Evolutionary conservation across 192 early-diverging fungal species (phyloP).

Genomic region (Endogone sp.): DNA sequence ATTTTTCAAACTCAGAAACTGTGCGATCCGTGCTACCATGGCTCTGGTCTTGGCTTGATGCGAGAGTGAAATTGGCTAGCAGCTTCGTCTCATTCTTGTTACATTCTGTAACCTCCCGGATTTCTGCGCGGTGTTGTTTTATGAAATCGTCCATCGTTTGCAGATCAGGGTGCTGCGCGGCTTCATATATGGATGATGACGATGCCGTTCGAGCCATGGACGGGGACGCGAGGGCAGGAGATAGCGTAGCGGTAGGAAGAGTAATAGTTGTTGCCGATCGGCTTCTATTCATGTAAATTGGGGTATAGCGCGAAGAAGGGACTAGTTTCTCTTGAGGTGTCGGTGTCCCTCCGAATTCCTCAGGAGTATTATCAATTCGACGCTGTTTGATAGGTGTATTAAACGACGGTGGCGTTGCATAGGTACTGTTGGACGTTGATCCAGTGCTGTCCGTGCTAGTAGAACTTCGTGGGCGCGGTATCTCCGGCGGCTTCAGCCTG

Average conservation of each 20-base stretch:
- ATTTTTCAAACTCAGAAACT: constrained; percentile 19
- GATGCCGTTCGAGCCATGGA: not conserved
- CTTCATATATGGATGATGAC: not conserved
- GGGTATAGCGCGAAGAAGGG: not conserved
- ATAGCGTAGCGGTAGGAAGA: not conserved
- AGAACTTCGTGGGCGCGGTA: not conserved
- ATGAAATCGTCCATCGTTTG: constrained; percentile 53
- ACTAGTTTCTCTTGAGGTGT: not conserved
- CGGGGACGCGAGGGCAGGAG: not conserved
- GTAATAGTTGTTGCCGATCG: not conserved
- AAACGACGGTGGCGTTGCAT: not conserved
- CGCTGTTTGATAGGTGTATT: not conserved
- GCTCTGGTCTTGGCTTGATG: constrained; percentile 32
- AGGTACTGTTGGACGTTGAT: not conserved
- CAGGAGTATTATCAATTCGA: not conserved
- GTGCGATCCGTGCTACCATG: not conserved
- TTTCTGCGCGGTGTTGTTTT: constrained; percentile 58
- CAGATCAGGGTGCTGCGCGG: not conserved
- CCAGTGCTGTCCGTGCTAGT: not conserved
- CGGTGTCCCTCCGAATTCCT: not conserved
- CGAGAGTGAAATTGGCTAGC: constrained; percentile 56
- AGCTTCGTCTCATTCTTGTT: constrained; percentile 66
- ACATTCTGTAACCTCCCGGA: constrained; percentile 55
- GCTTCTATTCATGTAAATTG: not conserved
- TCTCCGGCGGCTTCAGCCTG: not conserved